Evolutionary conservation across 495 filamentous ascomycete species (phyloP), one percentile per base, ranked within the genome.

Genomic region (Acidomyces sp.): DNA sequence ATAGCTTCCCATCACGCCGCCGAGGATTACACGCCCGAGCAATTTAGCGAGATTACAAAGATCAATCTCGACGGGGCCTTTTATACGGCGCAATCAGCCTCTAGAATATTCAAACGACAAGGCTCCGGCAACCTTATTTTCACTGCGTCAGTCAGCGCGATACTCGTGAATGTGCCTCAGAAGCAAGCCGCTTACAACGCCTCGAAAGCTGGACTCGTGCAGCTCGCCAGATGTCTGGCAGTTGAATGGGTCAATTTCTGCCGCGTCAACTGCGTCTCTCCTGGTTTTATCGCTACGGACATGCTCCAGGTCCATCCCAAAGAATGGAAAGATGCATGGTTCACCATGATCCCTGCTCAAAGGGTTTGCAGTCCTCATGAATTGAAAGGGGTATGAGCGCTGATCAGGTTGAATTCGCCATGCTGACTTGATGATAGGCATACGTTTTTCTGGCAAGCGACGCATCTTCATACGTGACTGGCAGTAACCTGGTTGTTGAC

Each of bases 271-370:
- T 45, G 45, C 34, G 13, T 34, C 6, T 9, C 9, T 6, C 31
- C 31, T 34, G 49, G 49, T 1, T 52, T 45, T 18, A 38, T 45
- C 22, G 41, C 27, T 16, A 49, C 46, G 13, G 46, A 49, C 18
- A 49, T 46, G 42, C 37, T 45, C 23, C 11, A n/a, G 6, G 19
- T 16, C 5, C 35, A 51, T 5, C 41, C 43, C 2, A 39, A 50
- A 27, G 47, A 50, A 30, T 40, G 27, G 43, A 21, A 20, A 13
- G 41, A 50, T 18, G 9, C 24, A 15, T 50, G 41, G 47, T n/a
- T 39, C 27, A 22, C 13, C 4, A 36, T 47, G 47, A 50, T 49
- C 19, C 46, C 46, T 3, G 47, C 15, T 7, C 13, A 24, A 16
- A 28, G 47, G 2, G 13, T 49, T 13, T 44, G 40, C 33, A 43